Conservation (phyloP, 1,284 basidiomycete species). For the Meira nashicola region DNA sequence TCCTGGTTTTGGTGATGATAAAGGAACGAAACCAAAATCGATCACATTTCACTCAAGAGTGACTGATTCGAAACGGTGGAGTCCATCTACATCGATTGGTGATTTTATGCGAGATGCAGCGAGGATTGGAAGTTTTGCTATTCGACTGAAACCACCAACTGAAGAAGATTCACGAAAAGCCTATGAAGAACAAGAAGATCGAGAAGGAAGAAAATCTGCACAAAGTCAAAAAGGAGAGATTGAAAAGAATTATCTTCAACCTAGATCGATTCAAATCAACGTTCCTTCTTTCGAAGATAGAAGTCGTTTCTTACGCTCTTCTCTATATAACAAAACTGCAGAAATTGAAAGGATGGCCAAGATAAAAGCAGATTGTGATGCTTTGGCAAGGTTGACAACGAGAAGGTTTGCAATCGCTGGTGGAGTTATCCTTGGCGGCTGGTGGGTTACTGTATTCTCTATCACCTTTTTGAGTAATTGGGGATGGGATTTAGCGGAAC, state of each 20-base stretch:
- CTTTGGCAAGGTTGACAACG: slow-evolving; percentile 30
- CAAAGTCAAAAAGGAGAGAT: slow-evolving; percentile 8
- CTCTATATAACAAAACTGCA: slow-evolving; percentile 32
- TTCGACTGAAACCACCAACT: slow-evolving; percentile 17
- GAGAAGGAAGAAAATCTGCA: slow-evolving; percentile 9
- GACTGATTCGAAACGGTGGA: slow-evolving; percentile 39
- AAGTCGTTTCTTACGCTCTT: slow-evolving; percentile 32
- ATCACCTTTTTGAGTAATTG: slow-evolving; percentile 38
- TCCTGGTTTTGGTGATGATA: slow-evolving; percentile 27
- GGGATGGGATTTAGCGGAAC: slow-evolving; percentile 39
- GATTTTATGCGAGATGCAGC: slow-evolving; percentile 43
- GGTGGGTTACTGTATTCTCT: slow-evolving; percentile 38
- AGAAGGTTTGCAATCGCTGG: slow-evolving; percentile 36
- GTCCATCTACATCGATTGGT: slow-evolving; percentile 41
- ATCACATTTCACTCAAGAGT: slow-evolving; percentile 41
- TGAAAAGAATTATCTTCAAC: not conserved
- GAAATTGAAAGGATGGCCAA: slow-evolving; percentile 35
- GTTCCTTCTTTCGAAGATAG: slow-evolving; percentile 45
- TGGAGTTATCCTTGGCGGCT: slow-evolving; percentile 27
- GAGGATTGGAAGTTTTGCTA: slow-evolving; percentile 36
- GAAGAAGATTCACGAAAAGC: not conserved
- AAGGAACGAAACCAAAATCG: slow-evolving; percentile 10
- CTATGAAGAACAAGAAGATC: not conserved
- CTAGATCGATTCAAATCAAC: slow-evolving; percentile 15
- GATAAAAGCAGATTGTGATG: slow-evolving; percentile 41